Evolutionary conservation across 108 stramenopile species (phyloP), one percentile per base, ranked within the genome.

Genomic region (Stephanodiscus triporus): DNA sequence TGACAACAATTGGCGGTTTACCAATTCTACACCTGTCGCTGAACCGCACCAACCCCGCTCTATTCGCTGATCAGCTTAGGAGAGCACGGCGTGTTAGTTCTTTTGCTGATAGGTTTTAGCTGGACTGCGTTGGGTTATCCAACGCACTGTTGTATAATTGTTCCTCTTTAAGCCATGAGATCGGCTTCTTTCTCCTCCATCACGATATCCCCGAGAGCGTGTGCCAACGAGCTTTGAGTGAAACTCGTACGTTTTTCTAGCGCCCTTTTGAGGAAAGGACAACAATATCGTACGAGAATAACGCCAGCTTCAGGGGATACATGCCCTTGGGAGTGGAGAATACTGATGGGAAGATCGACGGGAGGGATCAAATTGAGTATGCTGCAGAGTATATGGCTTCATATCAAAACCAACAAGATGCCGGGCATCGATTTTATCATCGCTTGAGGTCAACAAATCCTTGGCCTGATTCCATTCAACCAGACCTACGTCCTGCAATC

Each of bases 311-410:
- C 65, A 78, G 87, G 38, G 90, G 90, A 9, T 91, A 88, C 72
- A 91, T 91, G 90, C 70, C 78, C 1, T 34, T 91, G 61, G 90
- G 90, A 5, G 75, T 87, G 26, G 87, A 91, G 74, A 91, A 91
- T 70, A 91, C 90, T 20, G 83, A 77, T 37, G 90, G 90, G 32
- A 77, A 67, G 48, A 61, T 82, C n/a, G 90, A 91, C 72, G 68
- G 45, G n/a, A 53, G 90, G 64, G 90, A 91, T 40, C 87, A 91
- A 61, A 70, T 91, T 51, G 90, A 91, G 59, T 86, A 84, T 63
- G 89, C 85, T 53, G 83, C 78, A n/a, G 87, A 88, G 53, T 76
- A 64, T 66, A 9, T 22, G n/a, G 55, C 55, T 32, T 34, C 32
- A 34, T 34, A 4, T 34, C 37, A 55, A 23, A 9, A 37, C 23